These are phyloP conservation scores for Zopfochytrium polystomum DNA, from an alignment of 371 early-diverging fungal genomes.

Conservation along the genomic window DNA sequence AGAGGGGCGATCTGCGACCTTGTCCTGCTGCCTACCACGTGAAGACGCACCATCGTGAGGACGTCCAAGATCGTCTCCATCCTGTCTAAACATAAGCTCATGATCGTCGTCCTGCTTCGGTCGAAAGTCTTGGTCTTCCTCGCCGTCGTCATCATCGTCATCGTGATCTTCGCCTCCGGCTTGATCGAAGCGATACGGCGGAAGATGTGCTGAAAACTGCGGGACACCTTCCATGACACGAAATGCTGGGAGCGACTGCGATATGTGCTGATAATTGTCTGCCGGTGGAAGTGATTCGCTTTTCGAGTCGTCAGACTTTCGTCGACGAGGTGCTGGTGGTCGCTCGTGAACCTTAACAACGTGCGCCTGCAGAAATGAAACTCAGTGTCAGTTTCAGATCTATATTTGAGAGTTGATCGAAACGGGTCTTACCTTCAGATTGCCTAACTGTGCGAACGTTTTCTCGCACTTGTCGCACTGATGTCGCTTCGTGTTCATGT, in stretches of 20 bases:
- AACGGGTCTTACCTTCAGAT: constrained; percentile 54
- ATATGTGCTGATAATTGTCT: no score
- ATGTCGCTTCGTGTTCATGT: constrained; percentile 39
- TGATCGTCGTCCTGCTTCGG: constrained; percentile 10
- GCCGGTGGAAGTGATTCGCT: constrained; percentile 14
- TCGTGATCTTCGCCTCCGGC: constrained; percentile 13
- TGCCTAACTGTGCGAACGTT: constrained; percentile 76
- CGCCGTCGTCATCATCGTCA: constrained; percentile 4
- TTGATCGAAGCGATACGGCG: background rate
- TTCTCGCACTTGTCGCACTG: constrained; percentile 59
- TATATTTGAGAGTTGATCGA: background rate
- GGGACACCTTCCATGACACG: background rate
- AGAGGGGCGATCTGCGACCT: no score
- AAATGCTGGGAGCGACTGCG: background rate
- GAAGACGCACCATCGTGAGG: no score
- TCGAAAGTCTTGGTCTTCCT: background rate
- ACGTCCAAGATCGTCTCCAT: no score
- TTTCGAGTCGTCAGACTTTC: constrained; percentile 11
- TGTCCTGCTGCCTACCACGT: no score
- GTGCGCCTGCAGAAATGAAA: constrained; percentile 14
- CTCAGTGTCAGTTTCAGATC: no score
- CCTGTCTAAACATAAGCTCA: no score
- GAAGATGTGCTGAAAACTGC: background rate
- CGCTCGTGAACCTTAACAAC: constrained; percentile 25
- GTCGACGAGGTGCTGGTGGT: background rate